Evolutionary conservation across 2,329 filamentous ascomycete genomes (phyloP), one percentile per base, ranked within the genome.

Genomic region (Davidsoniella virescens): DNA sequence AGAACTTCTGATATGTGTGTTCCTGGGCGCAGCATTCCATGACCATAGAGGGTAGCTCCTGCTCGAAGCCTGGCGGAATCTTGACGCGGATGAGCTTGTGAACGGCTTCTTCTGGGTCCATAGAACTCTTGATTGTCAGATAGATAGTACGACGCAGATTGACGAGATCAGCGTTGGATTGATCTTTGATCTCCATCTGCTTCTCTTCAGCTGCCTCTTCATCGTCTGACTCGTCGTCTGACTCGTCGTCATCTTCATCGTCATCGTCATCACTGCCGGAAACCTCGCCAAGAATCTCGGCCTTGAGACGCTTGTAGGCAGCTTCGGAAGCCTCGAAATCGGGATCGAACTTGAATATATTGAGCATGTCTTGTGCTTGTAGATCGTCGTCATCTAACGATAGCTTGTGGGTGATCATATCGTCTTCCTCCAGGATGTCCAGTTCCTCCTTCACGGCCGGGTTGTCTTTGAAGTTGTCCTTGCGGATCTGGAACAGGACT

Each of bases 11-110:
- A 65, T 94, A 98, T 1, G 92, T 95, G 58, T 87, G 86, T 64
- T 96, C 88, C 65, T 98, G 92, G 25, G 86, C 90, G 64, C 88
- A 94, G 62, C 87, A 94, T 65, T 98, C 92, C 56, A 98, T 82
- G 50, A 98, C 80, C 92, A 98, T 98, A 18, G 86, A 93, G 1
- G 88, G 87, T 42, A 98, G 71, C 63, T 98, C 92, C 5, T 80
- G 74, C 63, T 98, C 92, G 60, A 90, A 77, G 3, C 92, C 92
- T 10, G 78, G 70, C 1, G 92, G 92, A 8, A 98, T 73, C 55
- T 85, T 86, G 62, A 98, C 81, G 66, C 87, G 88, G 79, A 96
- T 92, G 56, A 98, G 73, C 68, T 96, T 98, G 71, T 98, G 92
- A 54, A 87, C 88, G 53, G 85, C 87, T 76, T 98, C 92, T 67